Evolutionary conservation across 2,329 filamentous ascomycete genomes (phyloP), one percentile per base, ranked within the genome.

Genomic region (Clonostachys rosea): DNA sequence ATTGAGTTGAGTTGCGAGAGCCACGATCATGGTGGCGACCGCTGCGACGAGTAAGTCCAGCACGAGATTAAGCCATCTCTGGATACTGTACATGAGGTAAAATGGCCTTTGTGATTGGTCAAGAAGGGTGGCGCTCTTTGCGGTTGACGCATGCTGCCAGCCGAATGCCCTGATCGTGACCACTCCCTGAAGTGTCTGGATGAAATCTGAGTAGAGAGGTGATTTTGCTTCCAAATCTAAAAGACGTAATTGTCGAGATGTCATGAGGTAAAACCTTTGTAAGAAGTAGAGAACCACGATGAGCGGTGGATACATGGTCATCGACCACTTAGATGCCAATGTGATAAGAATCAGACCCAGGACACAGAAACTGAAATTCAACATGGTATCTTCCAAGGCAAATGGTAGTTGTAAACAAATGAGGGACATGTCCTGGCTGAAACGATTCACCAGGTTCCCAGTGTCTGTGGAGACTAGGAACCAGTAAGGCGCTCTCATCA

Each of bases 161-260:
- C 73, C 73, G 51, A 79, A 80, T 3, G 79, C 77, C 17, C 79
- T 69, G 17, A 82, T 66, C 1, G 78, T 81, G 0, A 68, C 64
- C 1, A 82, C 56, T 1, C 79, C 80, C 35, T 69, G 69, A 34
- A 81, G 65, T 5, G 71, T 75, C 52, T 81, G 78, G 18, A 74
- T 64, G 52, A 82, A 82, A 49, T 81, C 65, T 0, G 67, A 76
- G 62, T 79, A 81, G 0, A 83, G 61, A 0, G 79, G 79, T 1
- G 74, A 74, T 52, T 84, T 83, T 2, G 76, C 72, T 57, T 86
- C 82, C 1, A 86, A 69, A 42, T 85, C 81, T 10, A 86, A 59
- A 17, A 82, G 68, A 43, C 81, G 71, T 7, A 86, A 58, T 56
- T 85, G 81, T 0, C 80, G 66, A 1, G 79, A 83, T 0, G 81